A percentile compares a stretch with the other conserved stretches of the same genome.
These are phyloP conservation scores for Mycena epipterygia DNA, from an alignment of 768 basidiomycete genomes.

Conservation along the genomic window DNA sequence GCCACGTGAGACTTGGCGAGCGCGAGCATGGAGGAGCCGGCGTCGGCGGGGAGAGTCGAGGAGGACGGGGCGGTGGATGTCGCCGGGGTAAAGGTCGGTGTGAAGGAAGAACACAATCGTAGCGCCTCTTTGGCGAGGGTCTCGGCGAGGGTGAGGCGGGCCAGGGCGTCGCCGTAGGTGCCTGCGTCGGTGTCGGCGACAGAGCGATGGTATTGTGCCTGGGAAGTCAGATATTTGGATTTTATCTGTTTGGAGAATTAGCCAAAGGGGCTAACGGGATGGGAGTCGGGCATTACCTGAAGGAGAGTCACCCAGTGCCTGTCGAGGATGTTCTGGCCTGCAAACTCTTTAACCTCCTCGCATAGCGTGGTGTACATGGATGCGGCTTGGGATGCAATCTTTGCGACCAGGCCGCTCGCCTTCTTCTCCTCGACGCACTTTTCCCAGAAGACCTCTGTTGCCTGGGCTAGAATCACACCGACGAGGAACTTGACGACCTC, in stretches of 20 bases:
- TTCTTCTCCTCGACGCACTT: constrained; percentile 96
- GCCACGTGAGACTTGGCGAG: constrained; percentile 88
- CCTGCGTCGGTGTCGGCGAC: constrained; percentile 80
- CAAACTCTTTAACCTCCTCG: constrained; percentile 97
- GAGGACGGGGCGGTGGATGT: constrained; percentile 69
- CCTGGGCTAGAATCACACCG: constrained; percentile 91
- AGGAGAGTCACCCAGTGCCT: constrained; percentile 92
- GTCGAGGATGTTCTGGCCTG: constrained; percentile 96
- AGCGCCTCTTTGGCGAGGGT: constrained; percentile 86
- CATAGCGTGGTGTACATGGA: constrained; percentile 84
- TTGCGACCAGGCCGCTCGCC: constrained; percentile 78
- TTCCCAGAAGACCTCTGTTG: constrained; percentile 96
- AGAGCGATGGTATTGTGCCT: constrained; percentile 90
- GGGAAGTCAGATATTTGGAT: constrained; percentile 88
- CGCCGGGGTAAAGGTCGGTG: constrained; percentile 30
- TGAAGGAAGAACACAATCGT: constrained; percentile 47
- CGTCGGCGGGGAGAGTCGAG: constrained; percentile 89
- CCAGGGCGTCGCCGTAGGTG: constrained; percentile 90
- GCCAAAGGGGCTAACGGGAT: not conserved
- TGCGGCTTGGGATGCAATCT: constrained; percentile 88
- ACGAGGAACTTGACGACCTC: constrained; percentile 96
- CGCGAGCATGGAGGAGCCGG: constrained; percentile 82
- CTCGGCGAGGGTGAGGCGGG: constrained; percentile 84
- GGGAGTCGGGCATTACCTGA: constrained; percentile 63
- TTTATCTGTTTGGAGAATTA: constrained; percentile 73